Evolutionary conservation across 371 early-diverging fungal genomes (phyloP).

Genomic region (Thermomucor indicae-seudaticae): DNA sequence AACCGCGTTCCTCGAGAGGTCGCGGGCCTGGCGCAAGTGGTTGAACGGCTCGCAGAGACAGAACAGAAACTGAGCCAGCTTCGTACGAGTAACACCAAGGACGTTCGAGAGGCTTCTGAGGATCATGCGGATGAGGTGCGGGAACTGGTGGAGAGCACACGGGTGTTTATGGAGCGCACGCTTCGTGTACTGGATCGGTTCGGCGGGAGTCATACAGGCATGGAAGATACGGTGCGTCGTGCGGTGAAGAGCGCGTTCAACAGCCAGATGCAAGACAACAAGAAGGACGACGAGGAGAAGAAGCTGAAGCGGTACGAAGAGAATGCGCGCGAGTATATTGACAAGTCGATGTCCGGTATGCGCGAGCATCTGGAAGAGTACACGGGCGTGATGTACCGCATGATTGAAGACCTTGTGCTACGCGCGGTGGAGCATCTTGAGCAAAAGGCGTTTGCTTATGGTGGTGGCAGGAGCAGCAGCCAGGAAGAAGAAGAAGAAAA

Average conservation of each 20-base stretch:
- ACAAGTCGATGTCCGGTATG: constrained; percentile 39
- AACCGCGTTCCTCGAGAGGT: constrained; percentile 33
- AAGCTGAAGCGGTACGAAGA: constrained; percentile 43
- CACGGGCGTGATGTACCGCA: constrained; percentile 43
- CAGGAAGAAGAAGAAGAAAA: neutral
- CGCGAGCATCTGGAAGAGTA: constrained; percentile 40
- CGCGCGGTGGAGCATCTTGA: constrained; percentile 35
- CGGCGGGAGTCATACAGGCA: constrained; percentile 22
- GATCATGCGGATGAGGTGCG: constrained; percentile 28
- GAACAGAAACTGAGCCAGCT: neutral
- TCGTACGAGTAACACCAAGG: neutral
- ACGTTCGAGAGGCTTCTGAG: too few relatives aligned
- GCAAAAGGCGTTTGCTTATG: neutral
- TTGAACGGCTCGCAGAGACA: constrained; percentile 11
- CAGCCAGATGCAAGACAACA: constrained; percentile 22
- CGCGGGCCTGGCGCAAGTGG: constrained; percentile 30
- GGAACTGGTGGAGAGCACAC: constrained; percentile 28
- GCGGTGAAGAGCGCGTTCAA: constrained; percentile 42
- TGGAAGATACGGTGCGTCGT: constrained; percentile 41
- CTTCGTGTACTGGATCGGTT: constrained; percentile 29
- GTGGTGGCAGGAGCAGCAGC: neutral
- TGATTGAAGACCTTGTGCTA: constrained; percentile 38
- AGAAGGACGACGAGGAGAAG: constrained; percentile 23
- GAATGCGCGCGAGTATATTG: constrained; percentile 39
- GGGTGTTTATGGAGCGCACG: constrained; percentile 35